phyloP scores from a whole-genome alignment of 2,329 filamentous ascomycete species.

The Drechslerella coelobrocha region DNA sequence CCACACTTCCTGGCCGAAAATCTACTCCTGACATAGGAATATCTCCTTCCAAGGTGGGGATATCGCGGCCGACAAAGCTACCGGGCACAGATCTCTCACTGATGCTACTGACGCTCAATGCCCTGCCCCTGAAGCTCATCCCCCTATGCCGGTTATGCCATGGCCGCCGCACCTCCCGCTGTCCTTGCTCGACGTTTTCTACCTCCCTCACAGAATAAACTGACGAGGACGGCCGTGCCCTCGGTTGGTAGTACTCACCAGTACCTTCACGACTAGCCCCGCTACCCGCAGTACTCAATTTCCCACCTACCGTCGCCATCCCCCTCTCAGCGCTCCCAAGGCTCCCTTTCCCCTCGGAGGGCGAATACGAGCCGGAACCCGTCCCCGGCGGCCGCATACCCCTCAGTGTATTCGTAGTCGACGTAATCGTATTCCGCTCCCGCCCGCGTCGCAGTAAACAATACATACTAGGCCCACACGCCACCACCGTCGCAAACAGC shows the following conservation, averaged over 20 bases:
- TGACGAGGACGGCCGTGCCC: slow-evolving; percentile 11
- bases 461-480: slow-evolving; percentile 42
- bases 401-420: not conserved
- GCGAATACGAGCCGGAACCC: not conserved
- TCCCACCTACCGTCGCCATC: not conserved
- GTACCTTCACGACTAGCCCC: not conserved
- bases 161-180: not conserved
- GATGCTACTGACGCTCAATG: slow-evolving; percentile 6
- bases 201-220: no score
- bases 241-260: not conserved
- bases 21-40: not conserved
- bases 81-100: not conserved
- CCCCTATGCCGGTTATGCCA: not conserved
- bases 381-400: not conserved
- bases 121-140: slow-evolving; percentile 13
- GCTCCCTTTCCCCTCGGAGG: not conserved
- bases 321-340: not conserved
- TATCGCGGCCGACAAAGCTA: slow-evolving; percentile 5
- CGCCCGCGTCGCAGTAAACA: slow-evolving; percentile 25
- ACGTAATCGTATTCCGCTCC: not conserved
- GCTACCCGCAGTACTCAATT: not conserved
- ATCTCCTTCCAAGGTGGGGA: slow-evolving; percentile 3
- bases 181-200: no score
- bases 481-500: slow-evolving; percentile 34
- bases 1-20: slow-evolving; percentile 5